phyloP scores from a whole-genome alignment of 768 basidiomycete species.

The Russula sp. region DNA sequence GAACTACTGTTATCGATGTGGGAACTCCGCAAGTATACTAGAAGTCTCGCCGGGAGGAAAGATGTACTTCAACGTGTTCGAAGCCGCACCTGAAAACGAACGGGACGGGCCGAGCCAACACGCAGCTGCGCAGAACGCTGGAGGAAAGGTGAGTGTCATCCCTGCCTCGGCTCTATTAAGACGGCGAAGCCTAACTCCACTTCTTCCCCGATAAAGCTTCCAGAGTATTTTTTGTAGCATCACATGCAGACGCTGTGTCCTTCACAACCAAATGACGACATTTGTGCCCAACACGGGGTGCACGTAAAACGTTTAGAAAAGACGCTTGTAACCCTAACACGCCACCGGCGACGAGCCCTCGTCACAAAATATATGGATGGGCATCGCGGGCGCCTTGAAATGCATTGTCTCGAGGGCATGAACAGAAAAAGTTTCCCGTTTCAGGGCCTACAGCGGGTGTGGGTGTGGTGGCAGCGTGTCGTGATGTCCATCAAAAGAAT shows the following conservation, averaged over 20 bases:
- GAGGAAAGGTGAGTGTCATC: slow-evolving; percentile 51
- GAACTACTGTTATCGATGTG: slow-evolving; percentile 98
- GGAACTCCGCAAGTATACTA: slow-evolving; percentile 92
- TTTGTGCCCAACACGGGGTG: slow-evolving; percentile 13
- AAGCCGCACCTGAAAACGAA: slow-evolving; percentile 98
- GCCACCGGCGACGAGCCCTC: slow-evolving; percentile 2
- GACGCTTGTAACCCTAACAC: background rate
- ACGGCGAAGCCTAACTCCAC: slow-evolving; percentile 9
- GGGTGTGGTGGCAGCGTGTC: slow-evolving; percentile 11
- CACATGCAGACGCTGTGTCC: slow-evolving; percentile 14
- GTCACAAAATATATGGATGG: background rate
- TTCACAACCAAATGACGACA: slow-evolving; percentile 14
- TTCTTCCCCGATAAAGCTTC: slow-evolving; percentile 40
- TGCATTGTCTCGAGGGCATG: background rate
- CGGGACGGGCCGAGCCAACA: slow-evolving; percentile 82
- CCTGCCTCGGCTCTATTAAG: background rate
- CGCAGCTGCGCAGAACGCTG: slow-evolving; percentile 52
- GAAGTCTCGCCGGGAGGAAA: slow-evolving; percentile 86
- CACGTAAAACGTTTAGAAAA: slow-evolving; percentile 11
- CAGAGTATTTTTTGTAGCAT: slow-evolving; percentile 66
- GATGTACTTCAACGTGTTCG: slow-evolving; percentile 96
- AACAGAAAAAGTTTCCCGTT: background rate
- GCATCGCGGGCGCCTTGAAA: background rate
- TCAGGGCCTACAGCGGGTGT: background rate
- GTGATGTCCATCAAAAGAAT: slow-evolving; percentile 11